These are phyloP conservation scores for Spongospora subterranea DNA, from an alignment of 208 protist genomes.

Conservation along the genomic window DNA sequence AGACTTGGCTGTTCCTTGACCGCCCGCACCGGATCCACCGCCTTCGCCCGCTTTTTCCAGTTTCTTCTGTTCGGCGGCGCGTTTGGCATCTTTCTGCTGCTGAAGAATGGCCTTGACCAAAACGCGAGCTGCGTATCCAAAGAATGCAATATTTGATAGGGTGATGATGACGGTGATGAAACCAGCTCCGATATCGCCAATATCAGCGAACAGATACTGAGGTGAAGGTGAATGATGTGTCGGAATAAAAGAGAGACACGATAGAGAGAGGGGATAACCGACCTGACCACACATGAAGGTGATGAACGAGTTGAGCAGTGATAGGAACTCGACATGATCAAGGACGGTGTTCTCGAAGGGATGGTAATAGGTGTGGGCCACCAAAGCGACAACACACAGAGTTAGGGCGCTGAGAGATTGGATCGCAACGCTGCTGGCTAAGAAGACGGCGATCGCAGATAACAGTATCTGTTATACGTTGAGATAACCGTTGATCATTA, in stretches of 20 bases:
- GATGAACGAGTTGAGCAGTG: conserved; percentile 43
- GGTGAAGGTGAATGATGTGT: no score
- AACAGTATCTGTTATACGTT: background rate
- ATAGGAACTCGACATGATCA: conserved; percentile 38
- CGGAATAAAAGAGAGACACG: no score
- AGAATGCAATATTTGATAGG: background rate
- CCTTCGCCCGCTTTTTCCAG: background rate
- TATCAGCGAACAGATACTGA: background rate
- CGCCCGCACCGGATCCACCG: background rate
- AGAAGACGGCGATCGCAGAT: background rate
- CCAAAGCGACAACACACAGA: background rate
- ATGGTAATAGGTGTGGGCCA: conserved; percentile 17
- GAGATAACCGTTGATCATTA: background rate
- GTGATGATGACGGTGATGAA: background rate
- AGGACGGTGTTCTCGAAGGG: conserved; percentile 3
- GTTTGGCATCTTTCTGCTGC: background rate
- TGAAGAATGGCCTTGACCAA: background rate
- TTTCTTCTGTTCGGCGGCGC: background rate
- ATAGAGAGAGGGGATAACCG: no score
- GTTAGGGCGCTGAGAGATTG: conserved; percentile 25
- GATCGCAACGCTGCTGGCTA: background rate
- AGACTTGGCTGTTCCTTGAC: no score
- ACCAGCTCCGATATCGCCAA: background rate
- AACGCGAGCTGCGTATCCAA: background rate
- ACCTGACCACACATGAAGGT: conserved; percentile 50